phyloP scores from a whole-genome alignment of 140 eudicot species.

The Cichorium intybus region DNA sequence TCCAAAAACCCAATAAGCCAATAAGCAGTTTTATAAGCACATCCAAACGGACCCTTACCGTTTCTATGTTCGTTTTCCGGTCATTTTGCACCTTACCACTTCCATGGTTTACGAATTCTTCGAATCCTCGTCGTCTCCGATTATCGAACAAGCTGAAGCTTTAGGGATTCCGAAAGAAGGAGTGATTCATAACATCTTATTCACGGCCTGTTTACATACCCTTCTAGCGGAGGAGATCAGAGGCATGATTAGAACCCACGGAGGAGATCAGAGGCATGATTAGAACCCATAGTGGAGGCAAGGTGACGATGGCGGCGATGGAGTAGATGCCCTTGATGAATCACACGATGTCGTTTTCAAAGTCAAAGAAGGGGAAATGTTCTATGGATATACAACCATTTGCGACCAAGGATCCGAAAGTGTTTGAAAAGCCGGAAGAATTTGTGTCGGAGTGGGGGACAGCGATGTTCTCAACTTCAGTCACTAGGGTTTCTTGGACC shows the following conservation, averaged over 20 bases:
- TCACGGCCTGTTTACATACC: conserved; percentile 65
- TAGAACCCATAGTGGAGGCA: conserved; percentile 52
- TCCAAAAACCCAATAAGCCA: no score
- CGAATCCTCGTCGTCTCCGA: conserved; percentile 29
- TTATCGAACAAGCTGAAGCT: conserved; percentile 37
- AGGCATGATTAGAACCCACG: conserved; percentile 43
- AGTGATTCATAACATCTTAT: conserved; percentile 61
- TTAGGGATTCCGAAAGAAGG: conserved; percentile 49
- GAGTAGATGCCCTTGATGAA: conserved; percentile 80
- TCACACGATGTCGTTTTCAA: conserved; percentile 80
- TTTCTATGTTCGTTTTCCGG: no score
- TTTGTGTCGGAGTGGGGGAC: conserved; percentile 79
- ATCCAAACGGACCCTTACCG: no score
- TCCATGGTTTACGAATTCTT: conserved; percentile 49
- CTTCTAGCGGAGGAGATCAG: conserved; percentile 69
- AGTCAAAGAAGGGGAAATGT: conserved; percentile 77
- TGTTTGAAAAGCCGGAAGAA: conserved; percentile 78
- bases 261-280: conserved; percentile 62
- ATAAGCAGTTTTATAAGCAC: no score
- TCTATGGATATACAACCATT: conserved; percentile 88
- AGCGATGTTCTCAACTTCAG: no score
- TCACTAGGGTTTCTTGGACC: no score
- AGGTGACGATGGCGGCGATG: conserved; percentile 79
- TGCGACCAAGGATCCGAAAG: conserved; percentile 75
- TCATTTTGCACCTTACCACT: conserved; percentile 53